Evolutionary conservation across 495 filamentous ascomycete genomes (phyloP).

Genomic region (Lindgomyces ingoldianus): DNA sequence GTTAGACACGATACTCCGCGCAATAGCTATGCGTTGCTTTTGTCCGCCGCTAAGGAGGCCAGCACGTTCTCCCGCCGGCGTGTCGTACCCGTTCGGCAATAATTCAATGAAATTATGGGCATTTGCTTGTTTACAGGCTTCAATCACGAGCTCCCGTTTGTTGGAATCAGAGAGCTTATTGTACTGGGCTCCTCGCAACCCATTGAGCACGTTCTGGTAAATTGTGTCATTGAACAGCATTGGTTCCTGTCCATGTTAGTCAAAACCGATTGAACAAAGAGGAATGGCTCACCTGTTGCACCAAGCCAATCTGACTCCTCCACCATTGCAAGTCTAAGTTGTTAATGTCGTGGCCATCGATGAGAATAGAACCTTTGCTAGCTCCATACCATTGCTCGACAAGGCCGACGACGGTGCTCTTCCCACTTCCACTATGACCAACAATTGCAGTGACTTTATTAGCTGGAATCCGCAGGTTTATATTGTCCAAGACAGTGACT

Average conservation of each 20-base stretch:
- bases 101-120: conserved; percentile 62
- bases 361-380: conserved; percentile 37
- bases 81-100: conserved; percentile 45
- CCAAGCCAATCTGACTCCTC: conserved; percentile 7
- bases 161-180: conserved; percentile 53
- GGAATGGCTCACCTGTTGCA: conserved; percentile 32
- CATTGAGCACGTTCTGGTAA: conserved; percentile 64
- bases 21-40: conserved; percentile 39
- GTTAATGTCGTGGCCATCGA: conserved; percentile 53
- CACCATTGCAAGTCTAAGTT: conserved; percentile 46
- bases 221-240: conserved; percentile 70
- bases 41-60: conserved; percentile 6
- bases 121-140: conserved; percentile 62
- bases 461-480: conserved; percentile 36
- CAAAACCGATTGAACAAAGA: background rate
- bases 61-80: conserved; percentile 30
- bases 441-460: conserved; percentile 43
- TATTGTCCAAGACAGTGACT: conserved; percentile 31
- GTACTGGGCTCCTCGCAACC: conserved; percentile 62
- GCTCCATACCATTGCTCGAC: conserved; percentile 47
- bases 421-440: conserved; percentile 41
- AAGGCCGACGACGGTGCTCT: conserved; percentile 42
- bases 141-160: conserved; percentile 58
- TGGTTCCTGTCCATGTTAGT: conserved; percentile 47
- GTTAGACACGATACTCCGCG: conserved; percentile 36